Evolutionary conservation across 441 rosid genomes (phyloP), one percentile per base, ranked within the genome.

Genomic region (Pelargonium australe): DNA sequence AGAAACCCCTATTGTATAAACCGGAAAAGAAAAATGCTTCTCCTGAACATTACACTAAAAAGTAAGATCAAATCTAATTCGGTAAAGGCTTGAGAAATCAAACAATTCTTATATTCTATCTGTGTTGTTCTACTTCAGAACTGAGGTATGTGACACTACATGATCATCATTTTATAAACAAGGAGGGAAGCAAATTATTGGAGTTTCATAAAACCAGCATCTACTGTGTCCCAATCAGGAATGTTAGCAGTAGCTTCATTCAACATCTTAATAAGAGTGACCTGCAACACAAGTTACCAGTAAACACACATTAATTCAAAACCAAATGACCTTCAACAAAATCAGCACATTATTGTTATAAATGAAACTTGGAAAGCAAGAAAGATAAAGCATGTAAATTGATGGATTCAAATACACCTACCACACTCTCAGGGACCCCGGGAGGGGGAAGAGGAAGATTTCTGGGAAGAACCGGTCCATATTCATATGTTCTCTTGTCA

Each of bases 341-440:
- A n/a, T n/a, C 0, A 28, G 34, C 34, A 28, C 34, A 28, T 3
- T 28, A 1, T 28, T 1, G 4, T 44, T 43, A 43, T 9, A 4
- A 14, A 2, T 4, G 11, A 49, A 13, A 49, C n/a, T 2, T 49
- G 12, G 55, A 49, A 49, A 2, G 55, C 55, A 49, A 14, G 55
- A 49, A n/a, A n/a, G n/a, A n/a, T 49, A n/a, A 49, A 12, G 2
- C 14, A 49, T 49, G 13, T 12, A 23, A 23, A 23, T 23, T 23
- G 25, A 23, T 23, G 25, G 25, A 23, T 23, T 23, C 2, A 12
- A 49, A 9, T 17, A 67, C 23, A 80, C 93, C 57, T 86, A 88
- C 93, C 85, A 88, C 93, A 75, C 90, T 86, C 79, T 88, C 93
- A 0, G 93, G 87, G 68, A 79, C 93, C 53, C 90, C 93, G 0